A percentile compares a stretch with the other conserved stretches of the same genome.
phyloP scores from a whole-genome alignment of 2,329 filamentous ascomycete species.

The Microthyrium microscopicum region DNA sequence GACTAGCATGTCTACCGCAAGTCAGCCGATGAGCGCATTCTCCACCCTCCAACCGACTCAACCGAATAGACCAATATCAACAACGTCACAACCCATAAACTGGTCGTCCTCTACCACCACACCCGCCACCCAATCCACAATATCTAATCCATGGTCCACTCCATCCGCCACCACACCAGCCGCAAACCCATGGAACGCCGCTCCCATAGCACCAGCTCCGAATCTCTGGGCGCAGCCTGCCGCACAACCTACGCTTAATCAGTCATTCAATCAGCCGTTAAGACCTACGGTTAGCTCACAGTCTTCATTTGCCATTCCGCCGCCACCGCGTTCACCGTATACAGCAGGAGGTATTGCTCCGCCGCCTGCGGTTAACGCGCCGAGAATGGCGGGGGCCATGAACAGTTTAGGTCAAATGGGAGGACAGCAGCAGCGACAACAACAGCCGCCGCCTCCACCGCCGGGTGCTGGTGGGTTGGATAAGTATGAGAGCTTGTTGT shows the following conservation, averaged over 20 bases:
- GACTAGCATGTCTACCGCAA: slow-evolving; percentile 34
- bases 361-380: slow-evolving; percentile 24
- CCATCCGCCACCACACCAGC: neutral
- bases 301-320: neutral
- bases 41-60: slow-evolving; percentile 28
- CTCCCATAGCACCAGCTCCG: neutral
- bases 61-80: slow-evolving; percentile 11
- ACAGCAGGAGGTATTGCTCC: slow-evolving; percentile 26
- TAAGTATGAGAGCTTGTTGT: slow-evolving; percentile 49
- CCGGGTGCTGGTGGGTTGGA: too few species aligned
- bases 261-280: neutral
- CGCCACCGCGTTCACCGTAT: neutral
- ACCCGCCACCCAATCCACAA: neutral
- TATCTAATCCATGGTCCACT: neutral
- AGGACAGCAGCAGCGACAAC: slow-evolving; percentile 17
- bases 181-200: neutral
- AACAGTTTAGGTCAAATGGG: slow-evolving; percentile 15
- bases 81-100: slow-evolving; percentile 20
- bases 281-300: neutral
- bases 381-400: slow-evolving; percentile 7
- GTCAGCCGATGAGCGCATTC: slow-evolving; percentile 31
- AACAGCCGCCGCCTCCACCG: too few species aligned
- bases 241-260: neutral
- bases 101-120: slow-evolving; percentile 1
- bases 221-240: too few species aligned